A percentile compares a stretch with the other conserved stretches of the same genome.
Evolutionary conservation across 2,329 filamentous ascomycete species (phyloP).

Genomic region (Neofusicoccum parvum): DNA sequence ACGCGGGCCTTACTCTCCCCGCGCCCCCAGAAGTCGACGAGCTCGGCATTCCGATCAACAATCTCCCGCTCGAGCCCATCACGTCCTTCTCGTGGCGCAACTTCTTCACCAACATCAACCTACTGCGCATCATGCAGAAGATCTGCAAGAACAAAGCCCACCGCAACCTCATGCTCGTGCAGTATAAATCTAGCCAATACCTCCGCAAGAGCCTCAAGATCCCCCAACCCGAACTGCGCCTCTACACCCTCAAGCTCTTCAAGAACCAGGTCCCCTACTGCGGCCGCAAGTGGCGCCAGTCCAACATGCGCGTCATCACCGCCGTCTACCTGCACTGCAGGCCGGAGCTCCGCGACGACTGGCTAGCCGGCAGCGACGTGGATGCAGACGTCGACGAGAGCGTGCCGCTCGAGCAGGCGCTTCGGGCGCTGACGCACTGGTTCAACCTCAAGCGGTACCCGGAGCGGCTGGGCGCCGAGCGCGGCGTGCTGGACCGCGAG

Average conservation of each 20-base stretch:
- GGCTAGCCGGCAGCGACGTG: constrained; percentile 87
- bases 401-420: constrained; percentile 85
- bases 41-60: constrained; percentile 75
- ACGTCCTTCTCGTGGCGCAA: constrained; percentile 88
- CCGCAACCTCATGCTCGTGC: constrained; percentile 87
- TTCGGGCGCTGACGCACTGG: constrained; percentile 91
- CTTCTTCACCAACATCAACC: constrained; percentile 94
- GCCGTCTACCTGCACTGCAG: constrained; percentile 93
- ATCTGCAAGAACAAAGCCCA: constrained; percentile 95
- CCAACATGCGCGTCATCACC: constrained; percentile 98
- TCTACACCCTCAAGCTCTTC: constrained; percentile 97
- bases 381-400: constrained; percentile 94
- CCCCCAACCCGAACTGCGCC: constrained; percentile 80
- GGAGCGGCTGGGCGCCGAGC: constrained; percentile 66
- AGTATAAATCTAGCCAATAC: constrained; percentile 93
- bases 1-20: constrained; percentile 37
- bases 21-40: constrained; percentile 72
- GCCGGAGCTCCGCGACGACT: constrained; percentile 91
- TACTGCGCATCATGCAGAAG: constrained; percentile 94
- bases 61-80: constrained; percentile 73
- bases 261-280: constrained; percentile 99
- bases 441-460: constrained; percentile 84
- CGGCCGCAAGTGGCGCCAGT: constrained; percentile 95
- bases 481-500: constrained; percentile 45
- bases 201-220: constrained; percentile 89